Evolutionary conservation across 108 stramenopile species (phyloP).

Genomic region (Pelagomonas calceolata): DNA sequence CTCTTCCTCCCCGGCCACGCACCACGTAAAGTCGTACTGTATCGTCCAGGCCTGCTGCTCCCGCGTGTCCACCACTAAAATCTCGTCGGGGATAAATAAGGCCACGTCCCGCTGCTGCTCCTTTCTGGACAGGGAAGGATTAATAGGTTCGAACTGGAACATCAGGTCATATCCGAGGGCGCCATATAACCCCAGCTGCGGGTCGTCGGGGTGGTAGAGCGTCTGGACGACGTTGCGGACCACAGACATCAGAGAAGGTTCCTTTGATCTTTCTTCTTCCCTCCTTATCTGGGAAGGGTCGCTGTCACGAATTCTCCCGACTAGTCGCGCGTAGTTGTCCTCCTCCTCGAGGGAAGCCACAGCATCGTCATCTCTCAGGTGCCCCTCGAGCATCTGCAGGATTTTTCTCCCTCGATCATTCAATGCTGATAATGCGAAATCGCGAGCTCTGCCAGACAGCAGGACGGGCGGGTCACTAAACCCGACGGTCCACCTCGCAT

Average conservation of each 20-base stretch:
- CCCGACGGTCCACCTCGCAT: conserved; percentile 40
- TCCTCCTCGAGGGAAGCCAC: conserved; percentile 38
- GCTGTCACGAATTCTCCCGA: conserved; percentile 1
- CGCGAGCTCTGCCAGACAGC: conserved; percentile 58
- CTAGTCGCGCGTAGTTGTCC: conserved; percentile 22
- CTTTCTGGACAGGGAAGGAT: conserved; percentile 24
- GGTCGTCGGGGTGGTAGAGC: conserved; percentile 16
- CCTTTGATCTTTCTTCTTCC: conserved; percentile 85
- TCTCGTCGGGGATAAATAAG: conserved; percentile 80
- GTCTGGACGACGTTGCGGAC: conserved; percentile 10
- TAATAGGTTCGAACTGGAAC: conserved; percentile 92
- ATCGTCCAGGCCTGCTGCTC: conserved; percentile 81
- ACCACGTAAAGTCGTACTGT: conserved; percentile 75
- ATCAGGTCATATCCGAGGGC: conserved; percentile 94
- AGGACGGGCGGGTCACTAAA: conserved; percentile 87
- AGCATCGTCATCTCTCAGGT: conserved; percentile 51
- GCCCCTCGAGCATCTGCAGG: conserved; percentile 59
- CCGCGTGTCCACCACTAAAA: conserved; percentile 84
- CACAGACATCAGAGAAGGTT: conserved; percentile 33
- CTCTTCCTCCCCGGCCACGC: conserved; percentile 5
- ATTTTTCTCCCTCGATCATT: conserved; percentile 68
- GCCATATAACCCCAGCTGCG: conserved; percentile 60
- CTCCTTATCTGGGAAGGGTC: conserved; percentile 58
- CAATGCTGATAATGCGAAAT: conserved; percentile 71
- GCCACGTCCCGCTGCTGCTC: conserved; percentile 68